These are phyloP conservation scores for Globisporangium radiosum DNA, from an alignment of 352 stramenopile genomes.

Conservation along the genomic window DNA sequence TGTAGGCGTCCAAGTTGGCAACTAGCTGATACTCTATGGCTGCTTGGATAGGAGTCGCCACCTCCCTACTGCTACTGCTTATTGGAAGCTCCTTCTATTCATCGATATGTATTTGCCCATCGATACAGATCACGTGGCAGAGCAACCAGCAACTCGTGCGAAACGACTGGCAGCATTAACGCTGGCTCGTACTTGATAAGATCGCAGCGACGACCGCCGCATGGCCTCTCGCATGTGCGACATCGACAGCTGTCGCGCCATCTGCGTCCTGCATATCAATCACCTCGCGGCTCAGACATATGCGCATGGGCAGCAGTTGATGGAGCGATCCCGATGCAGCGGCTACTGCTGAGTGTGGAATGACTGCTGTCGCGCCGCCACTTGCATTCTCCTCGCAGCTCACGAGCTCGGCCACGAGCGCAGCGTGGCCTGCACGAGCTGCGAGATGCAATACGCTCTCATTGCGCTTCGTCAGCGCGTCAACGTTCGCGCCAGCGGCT, in stretches of 20 bases:
- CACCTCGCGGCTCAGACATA: background rate
- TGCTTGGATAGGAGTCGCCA: too few relatives aligned
- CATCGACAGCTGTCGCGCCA: conserved; percentile 3
- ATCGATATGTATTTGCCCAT: too few relatives aligned
- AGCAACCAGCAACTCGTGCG: too few relatives aligned
- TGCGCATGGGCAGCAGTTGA: background rate
- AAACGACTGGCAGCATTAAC: too few relatives aligned
- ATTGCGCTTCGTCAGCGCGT: conserved; percentile 14
- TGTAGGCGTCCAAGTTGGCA: too few relatives aligned
- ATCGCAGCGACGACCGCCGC: background rate
- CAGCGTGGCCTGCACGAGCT: conserved; percentile 18
- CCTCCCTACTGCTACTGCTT: too few relatives aligned
- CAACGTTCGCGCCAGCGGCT: conserved; percentile 14
- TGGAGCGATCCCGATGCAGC: background rate
- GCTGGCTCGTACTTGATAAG: background rate
- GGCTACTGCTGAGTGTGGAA: background rate
- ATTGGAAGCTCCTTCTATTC: too few relatives aligned
- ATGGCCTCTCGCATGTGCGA: conserved; percentile 5
- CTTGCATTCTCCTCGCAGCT: background rate
- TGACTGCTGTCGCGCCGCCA: conserved; percentile 15
- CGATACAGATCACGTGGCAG: too few relatives aligned
- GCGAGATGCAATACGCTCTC: conserved; percentile 37
- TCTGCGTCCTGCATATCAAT: conserved; percentile 2
- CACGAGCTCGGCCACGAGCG: conserved; percentile 19
- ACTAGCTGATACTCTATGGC: too few relatives aligned